Conservation (phyloP, 768 basidiomycete species). For the Kwoniella sp. region DNA sequence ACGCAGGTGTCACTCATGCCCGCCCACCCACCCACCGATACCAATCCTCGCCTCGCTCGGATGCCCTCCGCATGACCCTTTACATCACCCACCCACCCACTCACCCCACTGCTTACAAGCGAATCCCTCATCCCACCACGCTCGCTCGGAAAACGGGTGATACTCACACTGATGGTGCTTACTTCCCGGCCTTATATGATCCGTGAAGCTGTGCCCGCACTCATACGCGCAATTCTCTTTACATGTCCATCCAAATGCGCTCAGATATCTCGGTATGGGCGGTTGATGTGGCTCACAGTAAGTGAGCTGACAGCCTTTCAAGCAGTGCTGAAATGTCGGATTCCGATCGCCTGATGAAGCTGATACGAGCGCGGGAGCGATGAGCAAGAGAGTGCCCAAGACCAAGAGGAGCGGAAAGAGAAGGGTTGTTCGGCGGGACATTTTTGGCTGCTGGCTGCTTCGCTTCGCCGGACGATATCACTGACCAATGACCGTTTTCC, state of each 20-base stretch:
- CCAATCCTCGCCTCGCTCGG: not conserved
- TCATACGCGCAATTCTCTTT: constrained; percentile 81
- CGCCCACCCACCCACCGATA: too few relatives aligned
- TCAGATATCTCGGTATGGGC: constrained; percentile 62
- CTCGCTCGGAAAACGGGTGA: not conserved
- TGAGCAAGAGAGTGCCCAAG: constrained; percentile 3
- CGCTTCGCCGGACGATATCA: too few relatives aligned
- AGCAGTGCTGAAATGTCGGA: constrained; percentile 63
- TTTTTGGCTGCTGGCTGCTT: too few relatives aligned
- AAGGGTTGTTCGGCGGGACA: constrained; percentile 2
- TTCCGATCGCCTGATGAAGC: constrained; percentile 70
- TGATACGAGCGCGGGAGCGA: constrained; percentile 14
- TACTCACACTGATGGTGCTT: constrained; percentile 49
- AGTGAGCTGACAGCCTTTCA: constrained; percentile 58
- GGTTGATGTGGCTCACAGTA: constrained; percentile 58
- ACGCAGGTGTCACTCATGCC: too few relatives aligned
- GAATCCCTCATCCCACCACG: not conserved
- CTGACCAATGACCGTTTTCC: too few relatives aligned
- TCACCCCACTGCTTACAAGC: not conserved
- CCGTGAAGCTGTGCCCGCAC: constrained; percentile 81
- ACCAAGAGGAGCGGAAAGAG: constrained; percentile 10
- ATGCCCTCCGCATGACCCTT: too few relatives aligned
- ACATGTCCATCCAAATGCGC: constrained; percentile 83
- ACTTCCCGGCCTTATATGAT: constrained; percentile 56
- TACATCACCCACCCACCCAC: not conserved